Evolutionary conservation across 352 stramenopile genomes (phyloP), one percentile per base, ranked within the genome.

Genomic region (Globisporangium ultimum): DNA sequence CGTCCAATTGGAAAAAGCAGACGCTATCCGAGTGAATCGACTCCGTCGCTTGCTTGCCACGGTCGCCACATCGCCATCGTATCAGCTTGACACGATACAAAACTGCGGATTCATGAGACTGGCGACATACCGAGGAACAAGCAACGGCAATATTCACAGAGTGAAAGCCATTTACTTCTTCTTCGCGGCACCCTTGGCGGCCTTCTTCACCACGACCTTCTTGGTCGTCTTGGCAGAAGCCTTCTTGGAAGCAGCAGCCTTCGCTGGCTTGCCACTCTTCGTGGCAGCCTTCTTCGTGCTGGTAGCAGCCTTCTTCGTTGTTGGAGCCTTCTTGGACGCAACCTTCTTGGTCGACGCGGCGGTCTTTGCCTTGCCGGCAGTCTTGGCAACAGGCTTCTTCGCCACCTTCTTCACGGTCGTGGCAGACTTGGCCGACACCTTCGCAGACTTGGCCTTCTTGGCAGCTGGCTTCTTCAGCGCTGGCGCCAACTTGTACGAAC

Each of bases 401-500:
- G 57, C 64, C 22, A 70, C 66, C 74, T 84, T 86, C 58, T 70
- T 85, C 1, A 83, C 73, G 10, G 55, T 77, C 58, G 69, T 68
- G 40, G 56, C 57, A 14, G 72, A 41, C 57, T 78, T 78, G 0
- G 74, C 68, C 42, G 78, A 84, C 48, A 91, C 80, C 72, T 92
- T 92, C 5, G 64, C 22, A 12, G 76, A 79, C 53, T 72, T 87
- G 58, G 86, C 83, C 66, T 84, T 90, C 34, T 58, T 68, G 28
- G 72, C 72, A 2, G 77, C 56, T 11, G 77, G 74, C 68, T 93
- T 91, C 51, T 86, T 84, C 14, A 90, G 65, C 61, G 81, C 72
- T 0, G 84, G 58, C 11, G 80, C 78, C 43, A 93, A 58, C 72
- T 93, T 93, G 80, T 89, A 93, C 66, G 77, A 89, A 38, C 81